phyloP scores from a whole-genome alignment of 139 green algal genomes.

The Chlamydomonas eustigma region DNA sequence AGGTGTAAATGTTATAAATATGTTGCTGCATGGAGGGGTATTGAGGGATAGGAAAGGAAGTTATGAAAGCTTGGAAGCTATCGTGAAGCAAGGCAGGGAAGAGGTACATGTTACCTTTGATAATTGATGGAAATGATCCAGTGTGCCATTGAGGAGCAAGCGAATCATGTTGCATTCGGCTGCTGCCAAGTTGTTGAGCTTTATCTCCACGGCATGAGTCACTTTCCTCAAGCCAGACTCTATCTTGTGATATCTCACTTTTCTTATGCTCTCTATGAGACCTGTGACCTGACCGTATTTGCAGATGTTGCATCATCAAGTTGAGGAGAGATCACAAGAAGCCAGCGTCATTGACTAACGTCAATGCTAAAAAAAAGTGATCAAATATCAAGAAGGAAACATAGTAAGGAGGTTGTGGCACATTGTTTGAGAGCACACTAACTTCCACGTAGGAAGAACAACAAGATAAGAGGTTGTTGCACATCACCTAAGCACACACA shows the following conservation, averaged over 20 bases:
- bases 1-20: neutral
- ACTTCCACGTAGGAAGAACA: too few relatives aligned
- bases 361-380: neutral
- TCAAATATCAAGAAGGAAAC: too few relatives aligned
- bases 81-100: too few relatives aligned
- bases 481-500: too few relatives aligned
- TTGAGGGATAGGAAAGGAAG: neutral
- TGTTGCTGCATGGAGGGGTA: neutral
- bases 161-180: slow-evolving; percentile 83
- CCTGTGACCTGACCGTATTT: slow-evolving; percentile 51
- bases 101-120: slow-evolving; percentile 49
- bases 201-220: slow-evolving; percentile 64
- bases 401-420: too few relatives aligned
- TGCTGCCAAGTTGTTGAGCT: slow-evolving; percentile 78
- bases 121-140: slow-evolving; percentile 57
- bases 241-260: slow-evolving; percentile 77
- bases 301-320: too few relatives aligned
- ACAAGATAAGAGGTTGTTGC: too few relatives aligned
- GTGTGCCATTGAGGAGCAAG: slow-evolving; percentile 55
- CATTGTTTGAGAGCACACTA: too few relatives aligned
- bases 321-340: too few relatives aligned
- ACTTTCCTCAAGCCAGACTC: slow-evolving; percentile 66
- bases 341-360: too few relatives aligned
- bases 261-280: slow-evolving; percentile 65
- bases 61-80: neutral